Evolutionary conservation across 768 basidiomycete species (phyloP), one percentile per base, ranked within the genome.

Genomic region (Trametes sanguinea): DNA sequence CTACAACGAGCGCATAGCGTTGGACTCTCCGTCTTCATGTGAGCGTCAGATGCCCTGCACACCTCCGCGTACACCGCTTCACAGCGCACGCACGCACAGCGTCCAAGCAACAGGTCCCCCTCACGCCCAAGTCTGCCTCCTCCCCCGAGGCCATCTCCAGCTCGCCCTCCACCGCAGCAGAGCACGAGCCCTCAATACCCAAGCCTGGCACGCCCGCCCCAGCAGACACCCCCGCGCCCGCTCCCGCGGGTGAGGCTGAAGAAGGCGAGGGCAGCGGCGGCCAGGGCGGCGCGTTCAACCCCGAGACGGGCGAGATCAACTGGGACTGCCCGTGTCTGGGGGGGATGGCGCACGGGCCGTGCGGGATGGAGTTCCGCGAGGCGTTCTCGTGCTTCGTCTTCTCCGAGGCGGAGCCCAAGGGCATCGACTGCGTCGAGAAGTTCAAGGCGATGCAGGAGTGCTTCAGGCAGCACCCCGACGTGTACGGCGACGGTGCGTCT

Each of bases 291-390:
- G 96, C 97, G 4, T 98, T 85, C 81, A 90, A 99, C 76, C 95
- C 95, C 17, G 94, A 86, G 64, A 99, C 97, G 1, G 97, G 97
- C 46, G 95, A 98, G 82, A 98, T 99, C 70, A 99, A 99, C 78
- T 99, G 97, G 97, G 97, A 98, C 72, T 99, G 97, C 74, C 94
- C 97, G 1, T 98, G 97, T 74, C 85, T 99, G 7, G 97, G 97
- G 35, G 97, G 97, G 52, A 98, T 99, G 97, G 96, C 96, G 9
- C 82, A 98, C 71, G 96, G 97, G 6, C 94, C 95, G 9, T 99
- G 97, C 70, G 97, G 97, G 8, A 81, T 83, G 63, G 83, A 98
- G 67, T 99, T 99, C 80, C 87, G 89, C 64, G 92, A 89, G 64
- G 96, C 97, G 1, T 99, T 99, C 77, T 93, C 94, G 39, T 99